Conservation (phyloP, 352 stramenopile genomes). For the Phytopythium aichiense region DNA sequence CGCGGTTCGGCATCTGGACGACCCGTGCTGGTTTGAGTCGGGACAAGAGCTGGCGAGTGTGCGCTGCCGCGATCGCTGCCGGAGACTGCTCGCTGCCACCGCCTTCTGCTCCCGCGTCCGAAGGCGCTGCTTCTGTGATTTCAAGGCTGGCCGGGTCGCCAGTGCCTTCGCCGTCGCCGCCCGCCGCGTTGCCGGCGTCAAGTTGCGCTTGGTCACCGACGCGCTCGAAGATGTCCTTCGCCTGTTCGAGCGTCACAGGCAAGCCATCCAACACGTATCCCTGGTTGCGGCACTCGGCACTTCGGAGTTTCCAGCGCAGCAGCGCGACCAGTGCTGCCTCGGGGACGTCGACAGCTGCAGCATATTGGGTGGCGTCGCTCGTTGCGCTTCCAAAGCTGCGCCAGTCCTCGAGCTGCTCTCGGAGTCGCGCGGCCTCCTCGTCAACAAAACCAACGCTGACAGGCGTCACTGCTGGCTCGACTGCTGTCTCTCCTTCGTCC, state of each 20-base stretch:
- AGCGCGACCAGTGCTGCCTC: constrained; percentile 35
- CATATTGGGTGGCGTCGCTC: constrained; percentile 5
- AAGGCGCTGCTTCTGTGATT: background rate
- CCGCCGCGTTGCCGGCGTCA: constrained; percentile 15
- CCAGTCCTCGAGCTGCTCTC: constrained; percentile 35
- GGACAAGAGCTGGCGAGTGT: constrained; percentile 37
- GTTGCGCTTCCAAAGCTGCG: background rate
- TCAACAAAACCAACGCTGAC: constrained; percentile 1
- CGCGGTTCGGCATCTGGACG: constrained; percentile 57
- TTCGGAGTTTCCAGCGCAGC: constrained; percentile 65
- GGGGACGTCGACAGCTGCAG: constrained; percentile 12
- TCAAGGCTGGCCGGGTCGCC: constrained; percentile 12
- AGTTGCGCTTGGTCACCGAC: constrained; percentile 12
- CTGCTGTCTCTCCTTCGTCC: background rate
- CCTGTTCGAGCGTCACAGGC: constrained; percentile 41
- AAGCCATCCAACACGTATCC: constrained; percentile 80
- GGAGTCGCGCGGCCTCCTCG: constrained; percentile 24
- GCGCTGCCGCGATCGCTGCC: constrained; percentile 20
- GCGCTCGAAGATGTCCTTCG: constrained; percentile 38
- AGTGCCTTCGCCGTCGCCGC: constrained; percentile 17
- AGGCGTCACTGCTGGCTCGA: constrained; percentile 7
- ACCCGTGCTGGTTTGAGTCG: constrained; percentile 33
- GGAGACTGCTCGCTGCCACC: constrained; percentile 2
- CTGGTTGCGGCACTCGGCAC: constrained; percentile 63
- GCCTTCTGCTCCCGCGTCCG: constrained; percentile 11